These are phyloP conservation scores for Saccharomycopsis sp. DNA, from an alignment of 805 yeast species.

Conservation along the genomic window DNA sequence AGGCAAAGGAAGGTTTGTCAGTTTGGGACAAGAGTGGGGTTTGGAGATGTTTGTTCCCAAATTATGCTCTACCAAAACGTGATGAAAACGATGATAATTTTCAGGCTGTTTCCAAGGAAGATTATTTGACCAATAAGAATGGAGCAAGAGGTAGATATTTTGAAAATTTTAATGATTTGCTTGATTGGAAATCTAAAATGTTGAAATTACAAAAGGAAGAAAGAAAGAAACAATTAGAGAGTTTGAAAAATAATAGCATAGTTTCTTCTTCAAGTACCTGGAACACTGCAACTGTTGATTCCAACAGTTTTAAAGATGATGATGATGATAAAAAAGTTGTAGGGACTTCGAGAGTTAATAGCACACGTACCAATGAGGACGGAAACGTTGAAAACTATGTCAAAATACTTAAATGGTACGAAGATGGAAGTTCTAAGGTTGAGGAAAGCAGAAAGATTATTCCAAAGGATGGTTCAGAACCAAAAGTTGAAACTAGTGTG, in stretches of 20 bases:
- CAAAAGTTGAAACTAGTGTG: slow-evolving; percentile 27
- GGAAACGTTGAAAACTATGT: slow-evolving; percentile 39
- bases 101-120: slow-evolving; percentile 46
- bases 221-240: slow-evolving; percentile 22
- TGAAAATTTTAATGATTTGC: slow-evolving; percentile 52
- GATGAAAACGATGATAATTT: slow-evolving; percentile 28
- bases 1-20: slow-evolving; percentile 56
- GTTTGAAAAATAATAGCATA: slow-evolving; percentile 20
- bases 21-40: slow-evolving; percentile 81
- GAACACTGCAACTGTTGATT: not conserved
- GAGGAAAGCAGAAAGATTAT: slow-evolving; percentile 33
- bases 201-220: slow-evolving; percentile 35
- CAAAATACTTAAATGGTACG: slow-evolving; percentile 31
- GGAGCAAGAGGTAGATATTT: slow-evolving; percentile 56
- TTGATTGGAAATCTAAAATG: slow-evolving; percentile 63
- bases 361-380: slow-evolving; percentile 33
- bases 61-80: slow-evolving; percentile 26
- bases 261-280: not conserved
- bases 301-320: not conserved
- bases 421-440: slow-evolving; percentile 37
- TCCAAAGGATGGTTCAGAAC: slow-evolving; percentile 34
- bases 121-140: slow-evolving; percentile 38
- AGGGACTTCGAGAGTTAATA: slow-evolving; percentile 34
- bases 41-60: slow-evolving; percentile 89
- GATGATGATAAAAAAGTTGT: slow-evolving; percentile 26